Evolutionary conservation across 73 alveolate genomes (phyloP).

Genomic region (Tetrahymena elliotti): DNA sequence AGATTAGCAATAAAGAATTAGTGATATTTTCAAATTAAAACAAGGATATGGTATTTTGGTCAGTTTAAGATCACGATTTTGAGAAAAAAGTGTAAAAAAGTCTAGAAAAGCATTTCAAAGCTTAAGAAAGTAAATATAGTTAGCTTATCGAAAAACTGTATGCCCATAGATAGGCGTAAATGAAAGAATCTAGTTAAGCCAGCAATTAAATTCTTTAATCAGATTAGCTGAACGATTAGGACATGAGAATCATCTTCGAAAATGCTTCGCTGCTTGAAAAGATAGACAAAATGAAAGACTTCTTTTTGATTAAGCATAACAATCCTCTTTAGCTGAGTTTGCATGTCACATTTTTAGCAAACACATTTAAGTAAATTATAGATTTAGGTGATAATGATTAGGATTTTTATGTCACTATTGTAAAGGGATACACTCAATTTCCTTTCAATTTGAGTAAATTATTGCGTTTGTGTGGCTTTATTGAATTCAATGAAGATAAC

Average conservation of each 20-base stretch:
- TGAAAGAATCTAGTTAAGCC: neutral
- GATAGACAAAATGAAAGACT: neutral
- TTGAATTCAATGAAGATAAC: neutral
- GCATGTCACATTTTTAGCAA: neutral
- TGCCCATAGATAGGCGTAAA: neutral
- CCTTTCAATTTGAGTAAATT: neutral
- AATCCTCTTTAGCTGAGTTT: neutral
- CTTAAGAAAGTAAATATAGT: neutral
- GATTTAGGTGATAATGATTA: neutral
- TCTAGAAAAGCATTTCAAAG: neutral
- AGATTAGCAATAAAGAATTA: neutral
- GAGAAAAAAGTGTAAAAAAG: neutral
- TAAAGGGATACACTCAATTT: neutral
- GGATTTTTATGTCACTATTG: neutral
- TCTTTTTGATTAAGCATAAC: neutral
- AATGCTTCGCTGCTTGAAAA: neutral
- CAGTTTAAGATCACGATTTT: neutral
- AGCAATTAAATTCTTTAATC: neutral
- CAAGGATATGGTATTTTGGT: neutral
- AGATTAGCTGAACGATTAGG: neutral
- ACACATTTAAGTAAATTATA: neutral
- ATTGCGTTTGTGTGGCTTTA: neutral
- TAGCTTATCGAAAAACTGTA: neutral
- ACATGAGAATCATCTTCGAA: neutral
- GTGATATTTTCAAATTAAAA: neutral